phyloP scores from a whole-genome alignment of 192 early-diverging fungal genomes.

The Coemansia sp. region DNA sequence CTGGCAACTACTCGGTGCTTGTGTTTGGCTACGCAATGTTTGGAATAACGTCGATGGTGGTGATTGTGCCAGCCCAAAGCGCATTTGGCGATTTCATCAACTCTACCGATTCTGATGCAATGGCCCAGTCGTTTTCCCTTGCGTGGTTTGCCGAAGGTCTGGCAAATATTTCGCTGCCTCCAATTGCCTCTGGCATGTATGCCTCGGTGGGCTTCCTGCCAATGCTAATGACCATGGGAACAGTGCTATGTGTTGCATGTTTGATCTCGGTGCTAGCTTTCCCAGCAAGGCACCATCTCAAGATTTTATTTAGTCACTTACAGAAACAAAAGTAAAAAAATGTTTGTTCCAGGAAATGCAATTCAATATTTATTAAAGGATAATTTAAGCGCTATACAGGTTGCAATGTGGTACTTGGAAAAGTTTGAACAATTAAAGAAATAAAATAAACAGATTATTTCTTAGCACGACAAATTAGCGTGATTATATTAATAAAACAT shows the following conservation, averaged over 20 bases:
- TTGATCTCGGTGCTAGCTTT: conserved; percentile 26
- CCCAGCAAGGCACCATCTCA: conserved; percentile 15
- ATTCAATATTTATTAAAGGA: no score
- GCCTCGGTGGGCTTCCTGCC: conserved; percentile 19
- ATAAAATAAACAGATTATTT: no score
- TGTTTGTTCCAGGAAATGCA: no score
- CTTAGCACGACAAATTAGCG: no score
- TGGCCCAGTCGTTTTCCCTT: conserved; percentile 51
- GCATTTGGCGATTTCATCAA: conserved; percentile 53
- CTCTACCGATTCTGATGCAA: conserved; percentile 28
- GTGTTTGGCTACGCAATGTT: conserved; percentile 46
- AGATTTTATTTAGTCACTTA: no score
- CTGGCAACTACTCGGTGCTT: conserved; percentile 29
- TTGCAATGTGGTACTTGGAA: no score
- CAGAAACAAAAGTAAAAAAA: no score
- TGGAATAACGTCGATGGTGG: conserved; percentile 40
- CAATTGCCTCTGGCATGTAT: conserved; percentile 34
- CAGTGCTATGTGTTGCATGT: conserved; percentile 33
- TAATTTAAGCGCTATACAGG: no score
- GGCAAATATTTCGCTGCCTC: conserved; percentile 44
- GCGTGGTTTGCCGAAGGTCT: conserved; percentile 49
- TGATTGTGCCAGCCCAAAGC: conserved; percentile 48
- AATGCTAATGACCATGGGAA: conserved; percentile 42
- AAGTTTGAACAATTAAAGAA: no score
- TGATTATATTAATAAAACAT: no score